Evolutionary conservation across 768 basidiomycete genomes (phyloP), one percentile per base, ranked within the genome.

Genomic region (Gymnopilus dilepis): DNA sequence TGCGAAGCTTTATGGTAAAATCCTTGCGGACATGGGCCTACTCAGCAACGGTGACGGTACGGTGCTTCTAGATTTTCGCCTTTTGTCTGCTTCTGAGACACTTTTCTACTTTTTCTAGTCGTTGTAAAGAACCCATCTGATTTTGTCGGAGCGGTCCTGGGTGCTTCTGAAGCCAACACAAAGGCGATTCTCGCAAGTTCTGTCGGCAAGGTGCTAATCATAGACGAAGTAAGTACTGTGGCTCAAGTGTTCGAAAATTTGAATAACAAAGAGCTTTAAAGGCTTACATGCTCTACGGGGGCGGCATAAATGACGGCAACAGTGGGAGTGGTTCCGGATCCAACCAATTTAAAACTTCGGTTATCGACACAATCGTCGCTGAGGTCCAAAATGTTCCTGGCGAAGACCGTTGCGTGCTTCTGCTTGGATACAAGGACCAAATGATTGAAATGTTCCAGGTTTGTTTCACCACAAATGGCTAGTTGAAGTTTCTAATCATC

Each of bases 401-500:
- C 4, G 89, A 91, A 67, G 89, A 90, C 68, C 80, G 88, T 30
- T 89, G 87, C 56, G 85, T 91, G 0, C 73, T 91, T 11, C 70
- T 90, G 43, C 69, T 88, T 1, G 89, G 89, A 0, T 91, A 90
- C 71, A 83, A 85, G 60, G 77, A 83, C 4, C 77, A 89, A 65
- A 90, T 90, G 82, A 68, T 73, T n/a, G 85, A 90, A 22, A 91
- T 91, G 90, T 90, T 90, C 72, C 86, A 88, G 76, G 89, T 83
- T 69, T 37, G 62, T 42, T 8, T 19, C 19, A 34, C 22, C 22
- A 22, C 28, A 22, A 19, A 4, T 1, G 45, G 3, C 30, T 28
- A n/a, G n/a, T 6, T 19, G 34, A 2, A n/a, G 24, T 38, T 28
- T 21, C 56, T 5, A 34, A 22, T 13, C 22, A 42, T 37, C 22